Conservation (phyloP, 2,329 filamentous ascomycete genomes). For the Colletotrichum godetiae region DNA sequence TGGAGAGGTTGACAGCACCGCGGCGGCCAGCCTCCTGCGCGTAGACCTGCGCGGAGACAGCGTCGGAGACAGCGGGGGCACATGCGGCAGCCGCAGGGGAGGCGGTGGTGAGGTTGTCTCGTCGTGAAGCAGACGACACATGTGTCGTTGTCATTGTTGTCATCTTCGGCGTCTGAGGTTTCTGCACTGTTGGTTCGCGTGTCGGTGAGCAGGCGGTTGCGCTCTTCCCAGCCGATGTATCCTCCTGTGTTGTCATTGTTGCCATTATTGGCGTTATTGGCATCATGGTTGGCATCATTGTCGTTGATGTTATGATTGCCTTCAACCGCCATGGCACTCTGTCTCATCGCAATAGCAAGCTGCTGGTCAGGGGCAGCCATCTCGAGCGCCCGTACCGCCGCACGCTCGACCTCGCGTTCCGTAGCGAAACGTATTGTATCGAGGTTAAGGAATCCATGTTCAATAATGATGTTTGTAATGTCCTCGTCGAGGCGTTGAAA, state of each 20-base stretch:
- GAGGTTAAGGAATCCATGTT: conserved; percentile 22
- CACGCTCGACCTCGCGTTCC: conserved; percentile 13
- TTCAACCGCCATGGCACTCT: neutral
- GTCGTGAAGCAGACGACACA: conserved; percentile 23
- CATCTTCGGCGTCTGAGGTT: neutral
- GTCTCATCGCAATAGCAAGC: conserved; percentile 21
- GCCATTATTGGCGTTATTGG: neutral
- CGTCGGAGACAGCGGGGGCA: conserved; percentile 33
- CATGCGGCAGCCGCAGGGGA: conserved; percentile 34
- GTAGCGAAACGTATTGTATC: conserved; percentile 1
- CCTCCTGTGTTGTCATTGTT: neutral
- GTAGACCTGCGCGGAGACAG: conserved; percentile 31
- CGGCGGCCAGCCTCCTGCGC: conserved; percentile 33
- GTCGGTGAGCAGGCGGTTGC: conserved; percentile 18
- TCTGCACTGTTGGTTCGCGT: neutral
- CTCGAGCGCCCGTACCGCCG: conserved; percentile 17
- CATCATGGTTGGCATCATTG: neutral
- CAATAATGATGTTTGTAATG: conserved; percentile 21
- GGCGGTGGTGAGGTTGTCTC: conserved; percentile 3
- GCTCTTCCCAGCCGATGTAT: conserved; percentile 25
- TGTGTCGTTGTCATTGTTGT: neutral
- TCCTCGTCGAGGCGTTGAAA: conserved; percentile 30
- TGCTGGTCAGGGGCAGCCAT: conserved; percentile 14
- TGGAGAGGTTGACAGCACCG: conserved; percentile 33
- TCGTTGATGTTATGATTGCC: too few species aligned